A percentile compares a stretch with the other conserved stretches of the same genome.
These are phyloP conservation scores for Aspergillus felis DNA, from an alignment of 2,329 filamentous ascomycete species.

Conservation along the genomic window DNA sequence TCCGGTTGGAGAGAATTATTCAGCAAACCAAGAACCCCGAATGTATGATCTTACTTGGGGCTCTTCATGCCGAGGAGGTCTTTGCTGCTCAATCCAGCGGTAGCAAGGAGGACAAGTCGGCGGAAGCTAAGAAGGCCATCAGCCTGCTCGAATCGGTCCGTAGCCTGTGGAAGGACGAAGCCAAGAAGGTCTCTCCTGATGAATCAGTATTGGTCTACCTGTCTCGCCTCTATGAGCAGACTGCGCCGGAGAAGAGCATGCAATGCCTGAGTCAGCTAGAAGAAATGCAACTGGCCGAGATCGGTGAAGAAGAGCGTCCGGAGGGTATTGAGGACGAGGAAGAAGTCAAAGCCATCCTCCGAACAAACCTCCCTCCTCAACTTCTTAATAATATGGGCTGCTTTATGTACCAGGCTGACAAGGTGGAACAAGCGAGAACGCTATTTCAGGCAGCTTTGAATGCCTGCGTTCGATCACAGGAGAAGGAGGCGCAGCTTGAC, in stretches of 20 bases:
- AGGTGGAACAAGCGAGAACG: conserved; percentile 72
- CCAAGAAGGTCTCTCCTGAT: conserved; percentile 76
- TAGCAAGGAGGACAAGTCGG: conserved; percentile 86
- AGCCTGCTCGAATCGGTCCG: conserved; percentile 79
- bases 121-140: conserved; percentile 82
- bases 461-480: conserved; percentile 76
- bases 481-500: conserved; percentile 71
- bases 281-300: conserved; percentile 77
- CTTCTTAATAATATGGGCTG: conserved; percentile 96
- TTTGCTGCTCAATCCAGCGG: conserved; percentile 71
- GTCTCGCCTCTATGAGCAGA: conserved; percentile 81
- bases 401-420: conserved; percentile 86
- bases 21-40: conserved; percentile 80
- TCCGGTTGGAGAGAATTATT: conserved; percentile 89
- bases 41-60: conserved; percentile 86
- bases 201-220: conserved; percentile 86
- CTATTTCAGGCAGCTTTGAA: conserved; percentile 90
- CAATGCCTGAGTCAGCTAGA: conserved; percentile 91
- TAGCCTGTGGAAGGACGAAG: conserved; percentile 85
- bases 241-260: conserved; percentile 83
- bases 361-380: conserved; percentile 80
- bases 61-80: conserved; percentile 89
- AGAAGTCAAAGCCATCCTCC: conserved; percentile 55
- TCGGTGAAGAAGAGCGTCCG: conserved; percentile 66
- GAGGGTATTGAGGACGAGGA: conserved; percentile 58